Base-by-base conservation (phyloP, 2,329 filamentous ascomycete genomes). In the Alternaria tenuissima region DNA sequence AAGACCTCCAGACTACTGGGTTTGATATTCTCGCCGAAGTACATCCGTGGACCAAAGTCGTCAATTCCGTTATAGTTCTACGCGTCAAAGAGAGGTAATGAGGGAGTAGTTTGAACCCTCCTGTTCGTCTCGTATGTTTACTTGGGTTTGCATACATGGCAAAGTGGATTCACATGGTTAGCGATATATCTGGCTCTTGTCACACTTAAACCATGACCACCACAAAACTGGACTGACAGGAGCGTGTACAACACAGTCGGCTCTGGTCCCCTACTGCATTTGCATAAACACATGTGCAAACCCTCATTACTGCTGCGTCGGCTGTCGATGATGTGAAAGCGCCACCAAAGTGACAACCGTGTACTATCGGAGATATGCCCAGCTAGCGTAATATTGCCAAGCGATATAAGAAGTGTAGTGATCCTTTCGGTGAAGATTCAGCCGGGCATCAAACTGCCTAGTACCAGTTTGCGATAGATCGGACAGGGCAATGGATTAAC, bases 21-120 rank as follows among this genome's bases (percentile, higher is more conserved):
- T 65, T 83, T 18, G 79, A 84, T 51, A 69, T 81, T 0, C 73
- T 81, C 22, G 69, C 80, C 0, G 80, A 81, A 7, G 76, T 84
- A 38, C 82, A 85, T 67, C 84, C 84, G 1, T 83, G 81, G 67
- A 81, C 79, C 2, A 72, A 81, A 48, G 80, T 85, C 3, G 82
- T 86, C 4, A 86, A 86, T 62, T 84, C 82, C 7, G 79, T 84
- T 2, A 75, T 84, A 47, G 73, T 85, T 28, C 46, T 77, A 36
- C 67, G 67, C 51, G 76, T 76, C 7, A 69, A 61, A 7, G 38
- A 52, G 36, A 54, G 51, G 16, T 47, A 20, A 49, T n/a, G 8
- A 18, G 5, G 8, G 30, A n/a, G 14, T 24, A 2, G 8, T 24
- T 26, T 7, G 8, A 36, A 20, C 30, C 16, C 1, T 7, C 3